Evolutionary conservation across 73 alveolate genomes (phyloP).

Genomic region (Vitrella brassicaformis): DNA sequence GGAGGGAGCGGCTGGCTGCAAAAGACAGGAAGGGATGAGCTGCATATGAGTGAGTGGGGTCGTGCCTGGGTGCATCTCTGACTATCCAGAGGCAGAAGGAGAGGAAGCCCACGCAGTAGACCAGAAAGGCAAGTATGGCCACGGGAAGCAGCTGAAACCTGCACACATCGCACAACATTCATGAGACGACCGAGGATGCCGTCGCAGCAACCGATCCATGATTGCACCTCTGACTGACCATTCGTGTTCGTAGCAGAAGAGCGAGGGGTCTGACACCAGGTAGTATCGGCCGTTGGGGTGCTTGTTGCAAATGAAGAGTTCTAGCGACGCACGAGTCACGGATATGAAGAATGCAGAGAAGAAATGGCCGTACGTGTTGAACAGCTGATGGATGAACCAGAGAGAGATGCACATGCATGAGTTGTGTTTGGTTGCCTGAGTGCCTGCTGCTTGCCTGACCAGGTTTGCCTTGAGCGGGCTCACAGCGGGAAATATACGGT

Average conservation of each 20-base stretch:
- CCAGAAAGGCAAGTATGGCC: neutral
- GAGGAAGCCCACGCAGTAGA: neutral
- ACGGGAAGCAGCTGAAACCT: neutral
- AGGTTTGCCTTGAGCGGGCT: neutral
- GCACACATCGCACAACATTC: too few relatives aligned
- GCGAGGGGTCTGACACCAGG: neutral
- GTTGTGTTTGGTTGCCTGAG: neutral
- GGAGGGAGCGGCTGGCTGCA: too few relatives aligned
- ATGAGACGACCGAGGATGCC: too few relatives aligned
- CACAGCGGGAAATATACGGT: neutral
- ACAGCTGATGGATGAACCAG: too few relatives aligned
- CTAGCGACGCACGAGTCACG: neutral
- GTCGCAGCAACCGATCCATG: too few relatives aligned
- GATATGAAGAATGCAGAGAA: neutral
- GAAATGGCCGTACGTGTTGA: neutral
- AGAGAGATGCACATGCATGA: neutral
- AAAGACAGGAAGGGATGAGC: too few relatives aligned
- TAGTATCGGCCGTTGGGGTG: neutral
- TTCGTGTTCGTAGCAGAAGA: neutral
- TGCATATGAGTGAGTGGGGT: too few relatives aligned
- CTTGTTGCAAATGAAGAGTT: neutral
- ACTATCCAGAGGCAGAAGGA: neutral
- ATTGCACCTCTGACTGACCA: neutral
- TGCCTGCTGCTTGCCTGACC: neutral
- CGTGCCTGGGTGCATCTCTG: neutral